phyloP scores from a whole-genome alignment of 352 stramenopile species.

The Phytophthora aleatoria region DNA sequence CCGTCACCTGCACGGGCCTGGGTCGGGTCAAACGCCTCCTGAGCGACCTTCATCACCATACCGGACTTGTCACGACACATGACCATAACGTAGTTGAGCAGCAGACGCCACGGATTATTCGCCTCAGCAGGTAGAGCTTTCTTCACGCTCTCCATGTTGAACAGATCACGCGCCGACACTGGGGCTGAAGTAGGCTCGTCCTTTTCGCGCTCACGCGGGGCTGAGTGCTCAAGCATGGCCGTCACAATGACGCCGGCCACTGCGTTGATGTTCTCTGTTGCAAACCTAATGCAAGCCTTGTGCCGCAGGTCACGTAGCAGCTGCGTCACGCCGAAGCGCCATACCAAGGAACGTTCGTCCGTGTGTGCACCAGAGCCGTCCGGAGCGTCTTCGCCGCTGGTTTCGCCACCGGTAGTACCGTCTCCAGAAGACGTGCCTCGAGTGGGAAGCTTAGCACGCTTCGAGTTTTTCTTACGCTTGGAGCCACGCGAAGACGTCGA shows the following conservation, averaged over 20 bases:
- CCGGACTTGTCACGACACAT: conserved; percentile 91
- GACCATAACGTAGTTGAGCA: conserved; percentile 90
- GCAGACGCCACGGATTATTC: conserved; percentile 81
- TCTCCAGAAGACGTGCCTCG: conserved; percentile 41
- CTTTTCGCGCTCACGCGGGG: conserved; percentile 81
- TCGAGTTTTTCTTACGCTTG: conserved; percentile 75
- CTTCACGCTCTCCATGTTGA: conserved; percentile 72
- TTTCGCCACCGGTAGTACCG: conserved; percentile 27
- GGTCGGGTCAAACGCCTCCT: conserved; percentile 71
- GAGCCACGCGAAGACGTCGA: conserved; percentile 33
- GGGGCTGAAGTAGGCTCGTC: conserved; percentile 78
- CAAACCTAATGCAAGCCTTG: conserved; percentile 78
- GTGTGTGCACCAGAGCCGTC: conserved; percentile 35
- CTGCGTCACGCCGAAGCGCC: conserved; percentile 79
- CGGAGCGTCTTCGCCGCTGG: conserved; percentile 38
- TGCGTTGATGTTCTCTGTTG: conserved; percentile 86
- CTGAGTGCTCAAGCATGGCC: conserved; percentile 83
- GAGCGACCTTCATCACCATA: conserved; percentile 85
- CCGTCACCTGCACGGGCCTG: conserved; percentile 68
- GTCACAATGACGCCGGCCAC: conserved; percentile 79
- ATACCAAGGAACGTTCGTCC: conserved; percentile 78
- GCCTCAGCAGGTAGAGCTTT: conserved; percentile 69
- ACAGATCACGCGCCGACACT: conserved; percentile 81
- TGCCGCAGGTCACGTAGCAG: conserved; percentile 83
- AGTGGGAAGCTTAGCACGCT: conserved; percentile 81